Evolutionary conservation across 73 alveolate species (phyloP), one percentile per base, ranked within the genome.

Genomic region (Tetrahymena borealis): DNA sequence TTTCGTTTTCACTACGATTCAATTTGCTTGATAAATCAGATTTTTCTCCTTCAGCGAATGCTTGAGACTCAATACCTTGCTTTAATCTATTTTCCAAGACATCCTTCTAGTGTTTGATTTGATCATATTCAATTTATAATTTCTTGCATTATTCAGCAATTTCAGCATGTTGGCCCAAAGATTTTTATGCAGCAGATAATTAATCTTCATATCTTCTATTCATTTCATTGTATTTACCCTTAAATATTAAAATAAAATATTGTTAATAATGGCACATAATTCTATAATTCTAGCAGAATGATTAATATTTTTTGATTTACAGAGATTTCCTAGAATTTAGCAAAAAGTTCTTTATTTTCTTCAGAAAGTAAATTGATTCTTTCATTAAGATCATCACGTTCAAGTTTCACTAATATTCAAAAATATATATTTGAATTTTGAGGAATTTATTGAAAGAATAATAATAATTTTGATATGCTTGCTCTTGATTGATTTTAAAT

Each of bases 321-420:
- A 24, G 85, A 60, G 2, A 60, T 60, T 60, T 60, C 85, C 28
- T 60, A 35, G 85, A 60, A 60, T 60, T 60, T 60, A 60, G 85
- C 85, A 20, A 60, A 60, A 60, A 60, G 85, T 60, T 60, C 85
- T 20, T 60, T 60, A 16, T 60, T 60, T n/a, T 60, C 85, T 60
- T 60, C 85, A 3, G 85, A 60, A 60, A 60, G 85, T 6, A 60
- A 60, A n/a, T 60, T 60, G 35, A 60, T 60, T 60, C 85, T 60
- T 60, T 60, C 85, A 60, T 60, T 60, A 60, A 60, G 85, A 60
- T 60, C 85, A 60, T 60, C 85, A 60, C 85, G 85, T n/a, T 60
- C 85, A 8, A 60, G 85, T 60, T 60, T 60, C 85, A 60, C 85
- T 60, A 60, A 60, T 60, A 60, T 60, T 60, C 85, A 60, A 60